Conservation (phyloP, 2,329 filamentous ascomycete genomes). For the Neoscytalidium dimidiatum region DNA sequence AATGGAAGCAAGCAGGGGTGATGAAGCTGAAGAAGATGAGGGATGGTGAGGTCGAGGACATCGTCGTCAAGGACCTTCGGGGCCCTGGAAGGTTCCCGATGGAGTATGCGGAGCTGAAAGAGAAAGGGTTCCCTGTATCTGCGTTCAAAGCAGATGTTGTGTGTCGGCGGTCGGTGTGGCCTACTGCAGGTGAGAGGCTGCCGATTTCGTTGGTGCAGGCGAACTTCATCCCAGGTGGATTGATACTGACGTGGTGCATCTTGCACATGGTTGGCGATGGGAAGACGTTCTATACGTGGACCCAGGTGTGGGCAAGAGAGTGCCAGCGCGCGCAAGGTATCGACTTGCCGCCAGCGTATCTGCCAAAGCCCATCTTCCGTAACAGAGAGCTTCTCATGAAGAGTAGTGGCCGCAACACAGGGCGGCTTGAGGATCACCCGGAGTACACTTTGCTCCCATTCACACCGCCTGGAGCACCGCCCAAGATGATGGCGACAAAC, state of each 20-base stretch:
- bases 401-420: background rate
- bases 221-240: background rate
- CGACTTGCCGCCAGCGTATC: background rate
- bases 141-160: background rate
- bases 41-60: constrained; percentile 6
- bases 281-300: background rate
- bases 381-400: background rate
- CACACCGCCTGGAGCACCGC: background rate
- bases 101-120: constrained; percentile 1
- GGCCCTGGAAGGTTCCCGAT: background rate
- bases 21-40: background rate
- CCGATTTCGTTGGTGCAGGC: background rate
- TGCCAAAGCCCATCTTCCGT: background rate
- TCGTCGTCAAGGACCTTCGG: constrained; percentile 1
- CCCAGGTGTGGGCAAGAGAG: constrained; percentile 1
- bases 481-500: background rate
- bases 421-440: constrained; percentile 1
- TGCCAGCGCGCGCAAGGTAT: background rate
- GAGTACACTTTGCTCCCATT: background rate
- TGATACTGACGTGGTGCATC: constrained; percentile 7
- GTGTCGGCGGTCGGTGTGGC: background rate
- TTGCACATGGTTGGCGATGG: background rate
- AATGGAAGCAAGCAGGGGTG: background rate
- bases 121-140: background rate
- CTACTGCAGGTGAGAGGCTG: background rate